These are phyloP conservation scores for Ramularia endophylla DNA, from an alignment of 2,329 filamentous ascomycete species.

Conservation along the genomic window DNA sequence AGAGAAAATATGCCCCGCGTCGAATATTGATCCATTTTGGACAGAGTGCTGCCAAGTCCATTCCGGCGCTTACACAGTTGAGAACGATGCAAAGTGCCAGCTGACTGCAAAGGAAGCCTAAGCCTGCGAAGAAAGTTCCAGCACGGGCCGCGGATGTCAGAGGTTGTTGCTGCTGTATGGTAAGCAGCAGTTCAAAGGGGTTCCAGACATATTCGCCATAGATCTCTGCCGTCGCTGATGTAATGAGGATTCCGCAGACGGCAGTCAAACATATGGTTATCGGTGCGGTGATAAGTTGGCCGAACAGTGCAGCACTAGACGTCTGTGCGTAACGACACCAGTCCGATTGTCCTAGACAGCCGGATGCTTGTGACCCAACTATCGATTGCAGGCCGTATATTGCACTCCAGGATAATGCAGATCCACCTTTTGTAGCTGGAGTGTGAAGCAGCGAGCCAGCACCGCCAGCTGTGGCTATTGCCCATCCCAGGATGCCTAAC, in stretches of 20 bases:
- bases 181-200: slow-evolving; percentile 21
- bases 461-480: no score
- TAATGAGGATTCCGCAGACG: slow-evolving; percentile 24
- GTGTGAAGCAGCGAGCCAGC: no score
- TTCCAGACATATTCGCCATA: slow-evolving; percentile 24
- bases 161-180: slow-evolving; percentile 16
- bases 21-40: slow-evolving; percentile 39
- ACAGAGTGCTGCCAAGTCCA: slow-evolving; percentile 38
- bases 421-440: no score
- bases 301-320: no score
- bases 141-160: slow-evolving; percentile 21
- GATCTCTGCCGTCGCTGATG: slow-evolving; percentile 18
- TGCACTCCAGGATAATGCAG: no score
- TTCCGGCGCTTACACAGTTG: slow-evolving; percentile 38
- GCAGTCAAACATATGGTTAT: no score
- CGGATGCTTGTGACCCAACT: no score
- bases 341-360: no score
- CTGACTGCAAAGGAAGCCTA: slow-evolving; percentile 24
- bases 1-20: slow-evolving; percentile 37
- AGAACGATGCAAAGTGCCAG: slow-evolving; percentile 30
- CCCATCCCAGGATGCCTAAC: no score
- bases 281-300: no score
- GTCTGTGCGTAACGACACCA: no score
- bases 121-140: slow-evolving; percentile 27
- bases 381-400: no score